phyloP scores from a whole-genome alignment of 1,139 yeast genomes.

The Zygosaccharomyces sapae region DNA sequence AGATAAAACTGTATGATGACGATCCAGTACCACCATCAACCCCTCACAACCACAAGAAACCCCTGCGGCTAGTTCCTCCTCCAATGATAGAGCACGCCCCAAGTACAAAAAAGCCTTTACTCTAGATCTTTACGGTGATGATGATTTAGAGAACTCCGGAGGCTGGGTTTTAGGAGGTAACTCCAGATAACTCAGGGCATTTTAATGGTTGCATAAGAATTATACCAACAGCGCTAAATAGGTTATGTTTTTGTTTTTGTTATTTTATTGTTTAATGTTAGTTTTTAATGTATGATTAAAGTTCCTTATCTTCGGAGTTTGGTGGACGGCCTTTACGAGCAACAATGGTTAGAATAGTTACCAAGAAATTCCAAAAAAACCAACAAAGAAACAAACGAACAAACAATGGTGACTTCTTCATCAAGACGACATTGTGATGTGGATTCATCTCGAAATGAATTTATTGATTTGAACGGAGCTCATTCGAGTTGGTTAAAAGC shows the following conservation, averaged over 20 bases:
- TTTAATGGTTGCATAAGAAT: neutral
- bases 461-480: neutral
- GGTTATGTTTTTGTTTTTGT: neutral
- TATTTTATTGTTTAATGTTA: neutral
- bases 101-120: slow-evolving; percentile 28
- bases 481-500: slow-evolving; percentile 10
- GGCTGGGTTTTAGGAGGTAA: slow-evolving; percentile 34
- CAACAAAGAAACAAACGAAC: no score
- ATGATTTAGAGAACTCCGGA: slow-evolving; percentile 23
- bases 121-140: slow-evolving; percentile 31
- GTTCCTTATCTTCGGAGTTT: neutral
- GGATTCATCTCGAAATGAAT: neutral
- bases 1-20: slow-evolving; percentile 21
- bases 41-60: neutral
- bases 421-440: neutral
- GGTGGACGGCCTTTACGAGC: neutral
- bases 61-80: neutral
- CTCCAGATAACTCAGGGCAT: slow-evolving; percentile 9
- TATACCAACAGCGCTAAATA: neutral
- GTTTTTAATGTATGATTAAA: neutral
- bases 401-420: neutral
- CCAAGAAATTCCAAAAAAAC: neutral
- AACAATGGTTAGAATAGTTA: neutral
- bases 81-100: slow-evolving; percentile 15
- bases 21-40: neutral